These are phyloP conservation scores for Tolypocladium guangdongense DNA, from an alignment of 2,329 filamentous ascomycete genomes.

Conservation along the genomic window DNA sequence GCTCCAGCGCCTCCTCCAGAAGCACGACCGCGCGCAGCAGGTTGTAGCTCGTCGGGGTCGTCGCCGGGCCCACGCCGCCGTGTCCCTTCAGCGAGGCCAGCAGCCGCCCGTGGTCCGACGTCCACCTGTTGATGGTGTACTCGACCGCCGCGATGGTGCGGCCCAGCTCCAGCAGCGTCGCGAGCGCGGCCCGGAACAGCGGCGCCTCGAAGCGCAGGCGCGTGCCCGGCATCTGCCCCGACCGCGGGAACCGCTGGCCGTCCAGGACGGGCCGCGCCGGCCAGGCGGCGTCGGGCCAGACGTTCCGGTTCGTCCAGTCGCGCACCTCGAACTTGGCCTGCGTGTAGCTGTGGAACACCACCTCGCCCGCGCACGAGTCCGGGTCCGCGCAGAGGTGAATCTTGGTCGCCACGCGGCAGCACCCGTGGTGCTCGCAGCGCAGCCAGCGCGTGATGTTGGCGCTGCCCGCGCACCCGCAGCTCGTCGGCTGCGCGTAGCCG, in stretches of 20 bases:
- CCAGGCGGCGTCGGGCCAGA: background rate
- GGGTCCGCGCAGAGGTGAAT: constrained; percentile 8
- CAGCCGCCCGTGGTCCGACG: background rate
- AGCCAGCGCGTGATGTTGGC: constrained; percentile 1
- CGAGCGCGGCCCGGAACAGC: background rate
- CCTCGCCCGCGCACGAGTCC: constrained; percentile 2
- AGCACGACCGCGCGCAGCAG: background rate
- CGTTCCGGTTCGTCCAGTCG: background rate
- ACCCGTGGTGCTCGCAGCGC: constrained; percentile 14
- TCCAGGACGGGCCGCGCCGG: background rate
- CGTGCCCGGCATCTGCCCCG: background rate
- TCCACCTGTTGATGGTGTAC: background rate
- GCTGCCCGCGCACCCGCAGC: constrained; percentile 10
- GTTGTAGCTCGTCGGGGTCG: background rate
- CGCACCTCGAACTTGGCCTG: constrained; percentile 2
- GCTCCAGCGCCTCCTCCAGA: background rate
- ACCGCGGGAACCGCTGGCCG: background rate
- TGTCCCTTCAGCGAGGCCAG: no score
- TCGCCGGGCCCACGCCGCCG: no score
- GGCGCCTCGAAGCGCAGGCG: background rate
- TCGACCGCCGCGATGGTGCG: background rate
- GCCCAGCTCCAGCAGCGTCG: background rate
- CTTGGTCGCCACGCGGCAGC: constrained; percentile 11
- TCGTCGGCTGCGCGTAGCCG: constrained; percentile 9
- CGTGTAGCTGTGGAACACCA: constrained; percentile 9